Evolutionary conservation across 179 eudicot species (phyloP).

Genomic region (Actinidia arguta): DNA sequence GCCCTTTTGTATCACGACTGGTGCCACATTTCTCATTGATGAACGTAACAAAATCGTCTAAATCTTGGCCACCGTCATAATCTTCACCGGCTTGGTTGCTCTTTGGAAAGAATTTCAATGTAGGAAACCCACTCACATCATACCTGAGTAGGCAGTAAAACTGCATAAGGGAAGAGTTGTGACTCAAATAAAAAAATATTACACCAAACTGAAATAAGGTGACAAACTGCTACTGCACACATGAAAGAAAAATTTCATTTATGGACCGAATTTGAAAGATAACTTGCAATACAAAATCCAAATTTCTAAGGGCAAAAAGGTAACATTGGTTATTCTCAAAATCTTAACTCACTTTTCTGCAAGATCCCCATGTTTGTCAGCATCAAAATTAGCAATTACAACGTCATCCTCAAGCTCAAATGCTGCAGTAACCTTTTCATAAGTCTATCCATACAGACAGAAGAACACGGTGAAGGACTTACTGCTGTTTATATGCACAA

Average conservation of each 20-base stretch:
- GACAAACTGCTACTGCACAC: neutral
- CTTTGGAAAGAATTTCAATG: conserved; percentile 94
- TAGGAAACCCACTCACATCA: conserved; percentile 91
- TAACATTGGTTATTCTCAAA: neutral
- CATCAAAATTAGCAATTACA: conserved; percentile 92
- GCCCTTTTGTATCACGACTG: conserved; percentile 85
- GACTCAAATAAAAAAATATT: neutral
- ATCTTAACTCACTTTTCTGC: conserved; percentile 72
- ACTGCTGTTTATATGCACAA: conserved; percentile 2
- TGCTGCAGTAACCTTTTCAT: conserved; percentile 90
- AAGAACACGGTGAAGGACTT: conserved; percentile 4
- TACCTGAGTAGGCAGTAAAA: conserved; percentile 51
- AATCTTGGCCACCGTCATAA: conserved; percentile 86
- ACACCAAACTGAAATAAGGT: neutral
- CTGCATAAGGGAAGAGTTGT: conserved; percentile 2
- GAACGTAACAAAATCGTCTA: conserved; percentile 80
- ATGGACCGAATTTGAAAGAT: neutral
- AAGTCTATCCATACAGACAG: conserved; percentile 52
- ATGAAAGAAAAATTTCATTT: neutral
- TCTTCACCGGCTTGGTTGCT: conserved; percentile 96
- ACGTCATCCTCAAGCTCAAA: conserved; percentile 80
- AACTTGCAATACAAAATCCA: neutral
- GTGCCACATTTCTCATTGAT: conserved; percentile 93
- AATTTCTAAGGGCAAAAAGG: neutral
- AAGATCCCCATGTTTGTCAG: conserved; percentile 81